Conservation (phyloP, 139 green algal genomes). For the Chlamydomonas asymmetrica region DNA sequence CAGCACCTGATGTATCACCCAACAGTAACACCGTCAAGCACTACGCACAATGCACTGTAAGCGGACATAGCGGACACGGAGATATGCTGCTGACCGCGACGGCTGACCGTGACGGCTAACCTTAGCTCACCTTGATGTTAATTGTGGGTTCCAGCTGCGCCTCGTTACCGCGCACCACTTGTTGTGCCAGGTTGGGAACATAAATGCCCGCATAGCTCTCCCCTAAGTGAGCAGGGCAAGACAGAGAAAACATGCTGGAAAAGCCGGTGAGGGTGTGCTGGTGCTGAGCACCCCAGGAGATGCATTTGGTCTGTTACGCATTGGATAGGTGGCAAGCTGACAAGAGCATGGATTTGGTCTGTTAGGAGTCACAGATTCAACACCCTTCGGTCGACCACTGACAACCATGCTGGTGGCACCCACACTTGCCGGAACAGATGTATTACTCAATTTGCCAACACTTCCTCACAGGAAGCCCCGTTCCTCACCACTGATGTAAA, state of each 20-base stretch:
- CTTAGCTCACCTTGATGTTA: conserved; percentile 58
- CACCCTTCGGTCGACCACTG: neutral
- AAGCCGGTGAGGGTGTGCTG: neutral
- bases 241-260: neutral
- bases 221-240: conserved; percentile 26
- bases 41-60: too few relatives aligned
- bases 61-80: too few relatives aligned
- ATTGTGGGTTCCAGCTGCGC: conserved; percentile 45
- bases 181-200: conserved; percentile 59
- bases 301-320: too few relatives aligned
- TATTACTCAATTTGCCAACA: neutral
- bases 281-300: too few relatives aligned
- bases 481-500: conserved; percentile 50
- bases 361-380: too few relatives aligned
- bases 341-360: too few relatives aligned
- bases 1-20: too few relatives aligned
- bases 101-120: too few relatives aligned
- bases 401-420: neutral
- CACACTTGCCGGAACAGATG: neutral
- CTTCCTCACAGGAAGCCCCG: neutral
- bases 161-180: conserved; percentile 58
- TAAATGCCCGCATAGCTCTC: conserved; percentile 77
- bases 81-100: too few relatives aligned
- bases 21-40: too few relatives aligned
- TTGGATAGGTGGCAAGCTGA: too few relatives aligned